Evolutionary conservation across 2,329 filamentous ascomycete species (phyloP).

Genomic region (Didymella exigua): DNA sequence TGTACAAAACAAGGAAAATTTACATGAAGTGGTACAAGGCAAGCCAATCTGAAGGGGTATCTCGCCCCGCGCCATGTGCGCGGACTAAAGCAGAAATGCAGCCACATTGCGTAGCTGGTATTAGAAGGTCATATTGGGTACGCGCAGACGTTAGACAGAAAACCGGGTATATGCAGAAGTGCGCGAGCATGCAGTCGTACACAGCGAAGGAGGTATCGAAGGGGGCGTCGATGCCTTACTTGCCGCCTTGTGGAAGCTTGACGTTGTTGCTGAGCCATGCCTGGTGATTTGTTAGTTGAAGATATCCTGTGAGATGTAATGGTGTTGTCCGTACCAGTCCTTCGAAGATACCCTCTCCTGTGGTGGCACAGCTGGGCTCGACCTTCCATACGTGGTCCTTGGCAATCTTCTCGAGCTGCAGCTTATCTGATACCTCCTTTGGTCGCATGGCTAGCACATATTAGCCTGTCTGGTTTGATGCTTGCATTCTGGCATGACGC

Average conservation of each 20-base stretch:
- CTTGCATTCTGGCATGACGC: constrained; percentile 51
- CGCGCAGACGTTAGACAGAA: constrained; percentile 31
- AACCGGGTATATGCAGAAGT: constrained; percentile 49
- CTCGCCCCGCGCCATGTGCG: constrained; percentile 17
- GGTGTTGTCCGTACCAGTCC: constrained; percentile 48
- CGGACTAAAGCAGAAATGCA: constrained; percentile 15
- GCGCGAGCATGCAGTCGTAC: constrained; percentile 44
- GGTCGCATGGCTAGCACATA: constrained; percentile 53
- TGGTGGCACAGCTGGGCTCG: constrained; percentile 60
- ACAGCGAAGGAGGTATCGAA: constrained; percentile 22
- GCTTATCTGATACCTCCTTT: constrained; percentile 56
- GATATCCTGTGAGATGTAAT: neutral
- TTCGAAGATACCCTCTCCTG: constrained; percentile 60
- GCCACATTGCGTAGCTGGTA: constrained; percentile 15
- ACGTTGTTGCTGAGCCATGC: constrained; percentile 59
- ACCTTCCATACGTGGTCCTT: constrained; percentile 61
- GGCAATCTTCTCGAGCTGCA: constrained; percentile 57
- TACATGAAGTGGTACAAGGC: constrained; percentile 19
- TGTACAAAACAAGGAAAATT: constrained; percentile 16
- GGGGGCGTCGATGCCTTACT: constrained; percentile 30
- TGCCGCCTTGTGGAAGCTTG: constrained; percentile 50
- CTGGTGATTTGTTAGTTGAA: constrained; percentile 27
- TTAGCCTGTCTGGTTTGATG: constrained; percentile 14
- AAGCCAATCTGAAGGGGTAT: constrained; percentile 22
- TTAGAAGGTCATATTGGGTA: constrained; percentile 33